Percentiles rank a stretch among this genome's conserved stretches.
These are phyloP conservation scores for Sicyos baderoa DNA, from an alignment of 306 rosid species.

Conservation along the genomic window DNA sequence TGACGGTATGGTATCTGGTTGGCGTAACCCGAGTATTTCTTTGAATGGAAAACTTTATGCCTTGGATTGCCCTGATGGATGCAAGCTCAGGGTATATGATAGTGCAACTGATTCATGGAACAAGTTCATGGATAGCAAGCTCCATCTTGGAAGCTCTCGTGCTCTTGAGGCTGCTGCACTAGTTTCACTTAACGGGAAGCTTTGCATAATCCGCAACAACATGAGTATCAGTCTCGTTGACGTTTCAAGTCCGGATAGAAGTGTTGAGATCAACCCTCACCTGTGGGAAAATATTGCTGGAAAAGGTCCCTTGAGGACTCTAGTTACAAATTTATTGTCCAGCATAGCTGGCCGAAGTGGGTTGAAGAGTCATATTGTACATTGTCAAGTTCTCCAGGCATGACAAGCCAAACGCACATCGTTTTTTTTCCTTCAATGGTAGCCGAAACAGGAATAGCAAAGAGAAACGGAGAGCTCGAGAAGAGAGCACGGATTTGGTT, in stretches of 20 bases:
- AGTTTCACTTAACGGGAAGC: slow-evolving; percentile 88
- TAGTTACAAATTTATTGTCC: slow-evolving; percentile 79
- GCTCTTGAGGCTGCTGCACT: slow-evolving; percentile 95
- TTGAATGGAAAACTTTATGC: slow-evolving; percentile 80
- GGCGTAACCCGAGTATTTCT: slow-evolving; percentile 96
- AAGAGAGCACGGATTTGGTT: not conserved
- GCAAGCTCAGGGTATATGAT: slow-evolving; percentile 88
- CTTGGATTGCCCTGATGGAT: slow-evolving; percentile 86
- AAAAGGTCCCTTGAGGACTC: slow-evolving; percentile 65
- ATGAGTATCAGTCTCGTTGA: slow-evolving; percentile 97
- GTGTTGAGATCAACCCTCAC: slow-evolving; percentile 69
- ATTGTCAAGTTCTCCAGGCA: slow-evolving; percentile 95
- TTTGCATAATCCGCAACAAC: slow-evolving; percentile 91
- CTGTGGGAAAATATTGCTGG: slow-evolving; percentile 97
- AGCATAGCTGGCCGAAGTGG: slow-evolving; percentile 80
- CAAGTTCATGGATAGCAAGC: slow-evolving; percentile 89
- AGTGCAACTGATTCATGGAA: slow-evolving; percentile 74
- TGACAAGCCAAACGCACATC: slow-evolving; percentile 28
- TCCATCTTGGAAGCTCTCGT: slow-evolving; percentile 83
- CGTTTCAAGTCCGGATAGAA: slow-evolving; percentile 55
- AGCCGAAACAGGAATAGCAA: no score
- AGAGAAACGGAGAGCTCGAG: not conserved
- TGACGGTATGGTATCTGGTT: slow-evolving; percentile 78
- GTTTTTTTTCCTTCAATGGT: no score
- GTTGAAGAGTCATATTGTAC: slow-evolving; percentile 92